Conservation (phyloP, 306 rosid species). For the Medicago lupulina region DNA sequence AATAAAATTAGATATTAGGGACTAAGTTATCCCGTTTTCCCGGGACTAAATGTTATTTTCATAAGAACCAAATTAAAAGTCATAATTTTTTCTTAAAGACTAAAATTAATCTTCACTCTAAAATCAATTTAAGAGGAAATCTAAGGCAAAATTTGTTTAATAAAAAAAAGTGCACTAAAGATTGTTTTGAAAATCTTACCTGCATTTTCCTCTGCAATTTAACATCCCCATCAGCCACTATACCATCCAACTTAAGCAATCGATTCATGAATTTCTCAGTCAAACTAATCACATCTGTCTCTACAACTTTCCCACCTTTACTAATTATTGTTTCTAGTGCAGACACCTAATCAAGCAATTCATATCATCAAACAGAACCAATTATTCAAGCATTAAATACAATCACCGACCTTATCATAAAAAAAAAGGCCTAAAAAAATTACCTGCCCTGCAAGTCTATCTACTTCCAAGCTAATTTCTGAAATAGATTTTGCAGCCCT, state of each 20-base stretch:
- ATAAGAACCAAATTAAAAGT: too few species aligned
- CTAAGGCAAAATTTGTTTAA: not conserved
- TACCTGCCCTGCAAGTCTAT: constrained; percentile 85
- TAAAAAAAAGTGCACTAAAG: not conserved
- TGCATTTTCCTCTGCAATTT: constrained; percentile 93
- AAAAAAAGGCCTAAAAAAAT: not conserved
- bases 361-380: constrained; percentile 39
- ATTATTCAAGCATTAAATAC: constrained; percentile 34
- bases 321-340: constrained; percentile 72
- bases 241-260: constrained; percentile 76
- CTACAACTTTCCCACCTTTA: constrained; percentile 80
- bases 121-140: not conserved
- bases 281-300: constrained; percentile 67
- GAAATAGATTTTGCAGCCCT: constrained; percentile 79
- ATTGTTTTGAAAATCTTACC: constrained; percentile 37
- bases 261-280: constrained; percentile 87
- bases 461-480: constrained; percentile 82
- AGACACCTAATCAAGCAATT: constrained; percentile 62
- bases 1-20: too few species aligned
- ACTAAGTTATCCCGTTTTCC: not conserved
- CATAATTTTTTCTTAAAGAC: too few species aligned
- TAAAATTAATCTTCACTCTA: too few species aligned
- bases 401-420: not conserved
- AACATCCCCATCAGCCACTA: constrained; percentile 86
- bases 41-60: too few species aligned